These are phyloP conservation scores for Castanea mollissima DNA, from an alignment of 306 rosid genomes.

Conservation along the genomic window DNA sequence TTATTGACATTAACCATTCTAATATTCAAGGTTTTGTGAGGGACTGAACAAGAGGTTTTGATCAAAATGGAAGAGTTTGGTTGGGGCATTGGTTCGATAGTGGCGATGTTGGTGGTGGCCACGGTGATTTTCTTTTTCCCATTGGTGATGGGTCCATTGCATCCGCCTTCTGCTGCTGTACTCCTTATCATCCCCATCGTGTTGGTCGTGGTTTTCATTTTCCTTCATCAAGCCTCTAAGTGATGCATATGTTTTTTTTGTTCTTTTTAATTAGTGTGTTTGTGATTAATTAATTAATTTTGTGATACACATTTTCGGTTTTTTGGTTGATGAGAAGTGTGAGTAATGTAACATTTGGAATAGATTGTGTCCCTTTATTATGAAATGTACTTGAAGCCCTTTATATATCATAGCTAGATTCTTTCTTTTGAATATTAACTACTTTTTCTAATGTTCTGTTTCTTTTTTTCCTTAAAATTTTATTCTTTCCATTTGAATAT, in stretches of 20 bases:
- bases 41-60: not conserved
- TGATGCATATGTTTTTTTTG: not conserved
- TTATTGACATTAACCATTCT: too few relatives aligned
- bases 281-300: not conserved
- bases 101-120: conserved; percentile 17
- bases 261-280: too few relatives aligned
- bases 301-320: not conserved
- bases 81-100: not conserved
- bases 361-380: too few relatives aligned
- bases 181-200: conserved; percentile 5
- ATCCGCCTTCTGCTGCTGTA: conserved; percentile 1
- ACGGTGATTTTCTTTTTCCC: conserved; percentile 15
- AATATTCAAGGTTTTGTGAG: too few relatives aligned
- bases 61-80: not conserved
- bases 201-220: not conserved
- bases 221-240: not conserved
- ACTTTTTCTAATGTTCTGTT: not conserved
- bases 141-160: conserved; percentile 17
- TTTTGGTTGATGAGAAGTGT: too few relatives aligned
- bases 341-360: too few relatives aligned
- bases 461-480: not conserved
- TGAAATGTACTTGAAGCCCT: too few relatives aligned
- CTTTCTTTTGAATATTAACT: not conserved
- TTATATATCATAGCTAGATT: too few relatives aligned
- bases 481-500: too few relatives aligned